Conservation (phyloP, 768 basidiomycete genomes). For the Boletus coccyginus region DNA sequence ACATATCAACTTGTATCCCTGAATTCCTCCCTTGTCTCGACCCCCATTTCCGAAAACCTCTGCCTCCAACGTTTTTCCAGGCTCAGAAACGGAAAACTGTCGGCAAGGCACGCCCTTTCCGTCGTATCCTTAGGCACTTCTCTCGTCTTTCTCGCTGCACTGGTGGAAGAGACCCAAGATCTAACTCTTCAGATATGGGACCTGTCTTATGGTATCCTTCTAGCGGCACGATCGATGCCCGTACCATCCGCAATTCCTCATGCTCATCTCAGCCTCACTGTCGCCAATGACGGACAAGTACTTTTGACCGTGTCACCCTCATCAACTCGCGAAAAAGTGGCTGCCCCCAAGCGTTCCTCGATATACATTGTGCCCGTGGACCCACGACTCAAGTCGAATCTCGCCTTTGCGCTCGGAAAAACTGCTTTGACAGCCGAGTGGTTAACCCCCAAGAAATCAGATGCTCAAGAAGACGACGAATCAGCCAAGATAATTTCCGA, state of each 20-base stretch:
- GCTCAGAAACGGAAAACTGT: constrained; percentile 5
- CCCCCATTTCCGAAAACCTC: constrained; percentile 23
- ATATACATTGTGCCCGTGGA: constrained; percentile 59
- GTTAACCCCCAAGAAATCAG: constrained; percentile 29
- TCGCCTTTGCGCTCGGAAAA: constrained; percentile 62
- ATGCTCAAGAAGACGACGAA: constrained; percentile 16
- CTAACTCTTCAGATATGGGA: constrained; percentile 66
- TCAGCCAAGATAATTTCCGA: constrained; percentile 34
- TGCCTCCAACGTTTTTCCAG: constrained; percentile 18
- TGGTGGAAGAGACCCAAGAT: constrained; percentile 35
- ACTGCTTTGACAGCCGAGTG: constrained; percentile 44
- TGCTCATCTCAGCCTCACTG: constrained; percentile 27
- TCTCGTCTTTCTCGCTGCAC: constrained; percentile 52
- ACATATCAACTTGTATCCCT: constrained; percentile 32
- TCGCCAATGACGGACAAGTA: constrained; percentile 45
- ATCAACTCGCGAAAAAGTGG: constrained; percentile 3
- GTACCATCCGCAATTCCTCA: constrained; percentile 44
- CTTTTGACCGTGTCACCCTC: constrained; percentile 49
- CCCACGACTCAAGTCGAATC: constrained; percentile 53
- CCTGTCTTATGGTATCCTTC: constrained; percentile 61
- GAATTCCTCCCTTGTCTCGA: constrained; percentile 23
- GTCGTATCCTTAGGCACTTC: constrained; percentile 54
- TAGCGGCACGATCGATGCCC: constrained; percentile 51
- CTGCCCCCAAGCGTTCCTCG: constrained; percentile 40
- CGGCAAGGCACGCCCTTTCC: constrained; percentile 27